These are phyloP conservation scores for Scutellaria galericulata DNA, from an alignment of 257 asterid species.

Conservation along the genomic window DNA sequence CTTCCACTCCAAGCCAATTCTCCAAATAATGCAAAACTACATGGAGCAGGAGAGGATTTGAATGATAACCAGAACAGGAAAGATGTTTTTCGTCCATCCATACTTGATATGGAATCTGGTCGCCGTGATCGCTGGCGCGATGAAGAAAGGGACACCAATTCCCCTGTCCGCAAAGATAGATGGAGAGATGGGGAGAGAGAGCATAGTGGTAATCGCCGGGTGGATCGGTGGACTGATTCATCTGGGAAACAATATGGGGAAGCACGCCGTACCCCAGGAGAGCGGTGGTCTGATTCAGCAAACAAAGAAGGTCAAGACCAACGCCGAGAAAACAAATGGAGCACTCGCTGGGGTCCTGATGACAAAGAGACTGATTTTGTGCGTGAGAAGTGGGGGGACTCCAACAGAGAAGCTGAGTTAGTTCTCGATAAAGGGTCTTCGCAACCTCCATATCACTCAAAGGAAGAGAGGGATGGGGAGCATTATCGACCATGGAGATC, in stretches of 20 bases:
- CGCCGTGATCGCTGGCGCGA: slow-evolving; percentile 95
- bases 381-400: slow-evolving; percentile 78
- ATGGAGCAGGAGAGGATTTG: slow-evolving; percentile 56
- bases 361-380: slow-evolving; percentile 58
- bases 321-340: slow-evolving; percentile 96
- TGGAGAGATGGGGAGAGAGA: slow-evolving; percentile 97
- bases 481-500: slow-evolving; percentile 87
- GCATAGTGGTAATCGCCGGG: slow-evolving; percentile 60
- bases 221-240: slow-evolving; percentile 76
- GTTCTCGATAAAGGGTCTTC: slow-evolving; percentile 62
- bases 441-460: slow-evolving; percentile 54
- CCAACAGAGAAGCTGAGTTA: slow-evolving; percentile 62
- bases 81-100: slow-evolving; percentile 94
- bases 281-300: slow-evolving; percentile 79
- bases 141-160: slow-evolving; percentile 92
- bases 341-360: slow-evolving; percentile 90
- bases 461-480: slow-evolving; percentile 86
- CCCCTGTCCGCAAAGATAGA: slow-evolving; percentile 72
- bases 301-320: slow-evolving; percentile 81
- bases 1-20: slow-evolving; percentile 50
- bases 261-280: slow-evolving; percentile 69
- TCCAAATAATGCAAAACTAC: slow-evolving; percentile 53
- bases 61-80: slow-evolving; percentile 71
- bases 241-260: slow-evolving; percentile 76
- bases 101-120: slow-evolving; percentile 74